These are phyloP conservation scores for Platanthera guangdongensis DNA, from an alignment of 106 monocot species.

Conservation along the genomic window DNA sequence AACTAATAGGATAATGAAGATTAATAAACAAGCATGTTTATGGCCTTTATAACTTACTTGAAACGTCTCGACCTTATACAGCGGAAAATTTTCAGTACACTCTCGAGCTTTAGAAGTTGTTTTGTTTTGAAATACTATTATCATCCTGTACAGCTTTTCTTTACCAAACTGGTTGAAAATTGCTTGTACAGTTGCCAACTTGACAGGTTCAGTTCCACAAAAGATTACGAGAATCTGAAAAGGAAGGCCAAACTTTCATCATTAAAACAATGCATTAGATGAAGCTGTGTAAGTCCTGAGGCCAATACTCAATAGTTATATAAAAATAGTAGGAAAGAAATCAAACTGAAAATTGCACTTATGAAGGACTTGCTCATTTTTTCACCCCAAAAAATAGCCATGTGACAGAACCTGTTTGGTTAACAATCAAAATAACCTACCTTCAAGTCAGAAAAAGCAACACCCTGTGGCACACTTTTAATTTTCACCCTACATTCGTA, in stretches of 20 bases:
- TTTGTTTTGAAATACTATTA: slow-evolving; percentile 50
- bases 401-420: background rate
- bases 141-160: slow-evolving; percentile 36
- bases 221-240: slow-evolving; percentile 46
- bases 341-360: background rate
- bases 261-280: background rate
- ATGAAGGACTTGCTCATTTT: background rate
- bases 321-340: background rate
- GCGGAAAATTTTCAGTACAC: slow-evolving; percentile 27
- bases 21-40: background rate
- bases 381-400: background rate
- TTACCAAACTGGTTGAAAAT: slow-evolving; percentile 16
- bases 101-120: slow-evolving; percentile 41
- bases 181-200: slow-evolving; percentile 20
- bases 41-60: slow-evolving; percentile 26
- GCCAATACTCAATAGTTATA: background rate
- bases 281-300: background rate
- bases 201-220: slow-evolving; percentile 34
- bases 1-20: background rate
- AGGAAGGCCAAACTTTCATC: background rate
- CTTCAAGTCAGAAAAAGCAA: too few relatives aligned
- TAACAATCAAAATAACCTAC: background rate
- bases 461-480: background rate
- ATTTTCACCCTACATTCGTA: background rate
- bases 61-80: slow-evolving; percentile 54